Base-by-base conservation (phyloP, 2,329 filamentous ascomycete genomes). In the Paecilomyces formosus region DNA sequence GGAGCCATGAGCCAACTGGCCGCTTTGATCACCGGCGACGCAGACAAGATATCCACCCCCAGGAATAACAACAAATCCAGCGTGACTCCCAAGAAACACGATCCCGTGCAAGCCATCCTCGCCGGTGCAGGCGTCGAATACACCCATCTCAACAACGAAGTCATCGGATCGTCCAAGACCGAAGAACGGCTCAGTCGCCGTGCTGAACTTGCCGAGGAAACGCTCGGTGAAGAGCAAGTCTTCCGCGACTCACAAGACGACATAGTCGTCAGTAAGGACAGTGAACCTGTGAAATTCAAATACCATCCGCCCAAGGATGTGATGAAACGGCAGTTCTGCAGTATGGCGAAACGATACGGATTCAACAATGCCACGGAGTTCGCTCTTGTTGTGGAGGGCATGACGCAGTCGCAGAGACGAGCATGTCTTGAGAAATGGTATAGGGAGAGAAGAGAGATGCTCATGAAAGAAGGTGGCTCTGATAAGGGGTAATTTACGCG, bases 81-180 rank as follows among this genome's bases (percentile, higher is more conserved):
- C 61, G 60, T 67, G 1, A 67, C 68, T 12, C 67, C 73, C 0
- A 81, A 79, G 64, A 86, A 75, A 58, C 78, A 82, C 53, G 90
- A 97, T 66, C 88, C 90, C 0, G 83, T 97, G 31, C 88, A 93
- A 65, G 94, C 92, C 1, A 97, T 99, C 61, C 83, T 99, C 1
- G 86, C 90, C 2, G 85, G 87, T 7, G 92, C 90, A 0, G 94
- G 94, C 1, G 92, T 99, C 0, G 87, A 94, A 68, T 99, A 99
- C 72, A 96, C 92, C 0, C 94, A 99, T 69, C 89, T 97, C 66
- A 99, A 99, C 70, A 91, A 90, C 1, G 92, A 99, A 74, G 92
- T 99, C 13, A 85, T 99, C 58, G 94, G 94, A 11, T 88, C 90
- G 0, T 94, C 89, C n/a, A 90, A 88, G 65, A 83, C 97, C n/a